These are phyloP conservation scores for Neopestalotiopsis sp. DNA, from an alignment of 2,329 filamentous ascomycete genomes.

Conservation along the genomic window DNA sequence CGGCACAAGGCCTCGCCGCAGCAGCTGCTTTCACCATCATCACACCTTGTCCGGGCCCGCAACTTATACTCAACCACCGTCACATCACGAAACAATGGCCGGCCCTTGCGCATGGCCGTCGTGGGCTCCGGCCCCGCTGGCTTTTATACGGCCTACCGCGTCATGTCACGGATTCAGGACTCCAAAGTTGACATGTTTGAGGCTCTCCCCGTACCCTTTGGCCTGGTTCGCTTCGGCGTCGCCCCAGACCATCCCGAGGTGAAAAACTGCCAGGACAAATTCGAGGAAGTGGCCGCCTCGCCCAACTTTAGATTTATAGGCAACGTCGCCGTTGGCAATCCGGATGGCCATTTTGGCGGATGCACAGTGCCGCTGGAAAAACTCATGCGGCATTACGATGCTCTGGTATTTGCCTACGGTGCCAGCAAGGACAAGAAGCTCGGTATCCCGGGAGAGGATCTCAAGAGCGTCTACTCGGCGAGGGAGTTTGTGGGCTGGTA, in stretches of 20 bases:
- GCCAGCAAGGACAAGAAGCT: conserved; percentile 83
- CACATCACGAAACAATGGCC: conserved; percentile 32
- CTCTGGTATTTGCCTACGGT: conserved; percentile 90
- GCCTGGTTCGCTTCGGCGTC: conserved; percentile 90
- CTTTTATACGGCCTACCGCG: conserved; percentile 89
- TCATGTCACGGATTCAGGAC: conserved; percentile 76
- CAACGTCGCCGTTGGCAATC: conserved; percentile 78
- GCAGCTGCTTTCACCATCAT: conserved; percentile 7
- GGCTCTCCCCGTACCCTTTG: conserved; percentile 88
- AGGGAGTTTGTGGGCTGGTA: conserved; percentile 98
- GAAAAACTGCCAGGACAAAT: conserved; percentile 97
- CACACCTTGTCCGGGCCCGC: background rate
- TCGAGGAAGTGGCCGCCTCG: conserved; percentile 83
- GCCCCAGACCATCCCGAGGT: conserved; percentile 99
- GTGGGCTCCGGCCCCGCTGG: conserved; percentile 94
- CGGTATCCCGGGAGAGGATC: conserved; percentile 76
- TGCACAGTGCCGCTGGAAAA: conserved; percentile 67
- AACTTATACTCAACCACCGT: conserved; percentile 31
- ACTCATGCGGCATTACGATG: conserved; percentile 85
- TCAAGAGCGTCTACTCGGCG: conserved; percentile 82
- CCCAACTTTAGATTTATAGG: conserved; percentile 89
- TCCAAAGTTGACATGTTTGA: conserved; percentile 95
- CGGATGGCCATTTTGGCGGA: conserved; percentile 42
- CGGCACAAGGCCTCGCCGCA: conserved; percentile 24
- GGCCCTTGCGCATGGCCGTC: conserved; percentile 79